Evolutionary conservation across 1,139 yeast species (phyloP).

Genomic region (Hyphopichia wangnamkhiaoensis): DNA sequence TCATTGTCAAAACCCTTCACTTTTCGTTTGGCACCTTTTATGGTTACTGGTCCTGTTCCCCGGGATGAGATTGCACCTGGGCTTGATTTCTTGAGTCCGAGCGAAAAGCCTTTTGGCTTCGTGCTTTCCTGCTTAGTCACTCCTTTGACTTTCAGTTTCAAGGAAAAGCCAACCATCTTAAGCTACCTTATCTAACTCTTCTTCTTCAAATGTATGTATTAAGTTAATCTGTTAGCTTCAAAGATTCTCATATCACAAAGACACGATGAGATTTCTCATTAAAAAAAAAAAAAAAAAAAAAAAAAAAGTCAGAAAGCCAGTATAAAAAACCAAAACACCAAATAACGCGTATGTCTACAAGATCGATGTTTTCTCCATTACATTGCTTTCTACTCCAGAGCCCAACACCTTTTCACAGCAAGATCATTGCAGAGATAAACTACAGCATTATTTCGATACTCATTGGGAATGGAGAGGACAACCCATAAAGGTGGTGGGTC

Average conservation of each 20-base stretch:
- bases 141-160: slow-evolving; percentile 22
- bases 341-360: not conserved
- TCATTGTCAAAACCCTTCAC: slow-evolving; percentile 1
- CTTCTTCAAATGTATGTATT: no score
- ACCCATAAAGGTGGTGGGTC: no score
- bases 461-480: no score
- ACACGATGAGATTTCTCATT: slow-evolving; percentile 2
- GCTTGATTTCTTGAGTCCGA: slow-evolving; percentile 6
- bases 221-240: no score
- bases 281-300: no score
- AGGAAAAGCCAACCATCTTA: slow-evolving; percentile 26
- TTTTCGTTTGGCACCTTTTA: not conserved
- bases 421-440: no score
- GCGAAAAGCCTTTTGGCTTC: slow-evolving; percentile 7
- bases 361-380: no score
- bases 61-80: not conserved
- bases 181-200: not conserved
- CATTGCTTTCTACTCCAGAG: no score
- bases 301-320: not conserved
- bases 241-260: not conserved
- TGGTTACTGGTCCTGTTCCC: slow-evolving; percentile 1
- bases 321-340: not conserved
- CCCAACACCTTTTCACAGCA: no score
- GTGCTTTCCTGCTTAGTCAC: not conserved
- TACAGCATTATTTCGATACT: no score